Conservation (phyloP, 306 rosid genomes). For the Vigna mungo region DNA sequence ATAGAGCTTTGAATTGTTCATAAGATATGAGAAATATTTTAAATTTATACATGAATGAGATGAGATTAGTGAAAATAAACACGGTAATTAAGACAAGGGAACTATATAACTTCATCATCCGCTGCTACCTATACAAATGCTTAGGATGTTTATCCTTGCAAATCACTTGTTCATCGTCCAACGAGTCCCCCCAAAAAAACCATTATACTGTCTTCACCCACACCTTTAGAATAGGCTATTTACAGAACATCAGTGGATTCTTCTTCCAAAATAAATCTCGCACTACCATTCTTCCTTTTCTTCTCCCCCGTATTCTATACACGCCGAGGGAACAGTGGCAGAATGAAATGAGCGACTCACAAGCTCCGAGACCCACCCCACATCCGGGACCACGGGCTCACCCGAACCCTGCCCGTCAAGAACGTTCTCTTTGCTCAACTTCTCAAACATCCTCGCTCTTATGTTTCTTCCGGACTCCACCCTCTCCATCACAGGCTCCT, state of each 20-base stretch:
- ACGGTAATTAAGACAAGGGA: slow-evolving; percentile 28
- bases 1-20: not conserved
- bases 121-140: slow-evolving; percentile 30
- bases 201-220: slow-evolving; percentile 29
- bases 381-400: slow-evolving; percentile 58
- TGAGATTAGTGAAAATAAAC: slow-evolving; percentile 38
- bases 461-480: slow-evolving; percentile 88
- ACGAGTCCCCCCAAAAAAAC: not conserved
- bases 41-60: slow-evolving; percentile 50
- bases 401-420: slow-evolving; percentile 52
- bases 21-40: slow-evolving; percentile 5
- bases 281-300: not conserved
- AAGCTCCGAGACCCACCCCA: slow-evolving; percentile 85
- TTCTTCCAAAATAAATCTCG: slow-evolving; percentile 49
- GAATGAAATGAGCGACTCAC: slow-evolving; percentile 12
- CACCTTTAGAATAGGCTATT: slow-evolving; percentile 42
- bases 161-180: slow-evolving; percentile 25
- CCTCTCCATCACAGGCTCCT: slow-evolving; percentile 92
- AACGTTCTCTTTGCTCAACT: slow-evolving; percentile 78
- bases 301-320: slow-evolving; percentile 50
- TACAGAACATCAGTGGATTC: slow-evolving; percentile 44
- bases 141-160: slow-evolving; percentile 21
- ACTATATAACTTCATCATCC: slow-evolving; percentile 35
- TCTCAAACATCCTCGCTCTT: slow-evolving; percentile 87
- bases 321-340: slow-evolving; percentile 36